Evolutionary conservation across 805 yeast species (phyloP).

Genomic region (Blastobotrys chiropterorum): DNA sequence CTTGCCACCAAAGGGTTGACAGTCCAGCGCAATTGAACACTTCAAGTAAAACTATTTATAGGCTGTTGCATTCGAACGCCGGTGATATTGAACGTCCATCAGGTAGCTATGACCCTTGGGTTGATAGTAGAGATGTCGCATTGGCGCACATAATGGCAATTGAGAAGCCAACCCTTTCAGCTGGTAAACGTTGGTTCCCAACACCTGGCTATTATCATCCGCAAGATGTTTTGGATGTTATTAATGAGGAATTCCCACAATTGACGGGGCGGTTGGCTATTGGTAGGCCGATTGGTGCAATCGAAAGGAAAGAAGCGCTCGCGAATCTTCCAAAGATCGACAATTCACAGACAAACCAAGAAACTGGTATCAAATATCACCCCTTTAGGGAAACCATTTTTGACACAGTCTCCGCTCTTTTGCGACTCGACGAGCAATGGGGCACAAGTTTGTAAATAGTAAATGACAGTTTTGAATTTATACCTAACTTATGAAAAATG

Average conservation of each 20-base stretch:
- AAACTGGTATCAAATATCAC: constrained; percentile 10
- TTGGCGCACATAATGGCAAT: constrained; percentile 50
- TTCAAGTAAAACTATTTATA: constrained; percentile 33
- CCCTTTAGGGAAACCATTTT: constrained; percentile 11
- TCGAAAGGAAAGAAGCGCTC: constrained; percentile 3
- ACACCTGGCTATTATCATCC: constrained; percentile 18
- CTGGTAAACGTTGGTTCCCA: constrained; percentile 25
- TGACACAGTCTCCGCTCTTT: constrained; percentile 8
- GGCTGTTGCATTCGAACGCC: constrained; percentile 23
- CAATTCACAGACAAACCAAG: constrained; percentile 5
- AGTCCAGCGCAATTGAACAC: constrained; percentile 32
- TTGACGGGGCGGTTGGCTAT: not conserved
- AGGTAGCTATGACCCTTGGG: constrained; percentile 20
- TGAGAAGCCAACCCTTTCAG: constrained; percentile 27
- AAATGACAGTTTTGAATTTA: no score
- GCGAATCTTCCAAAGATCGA: constrained; percentile 2
- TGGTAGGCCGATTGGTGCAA: not conserved
- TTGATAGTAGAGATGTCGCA: constrained; percentile 62
- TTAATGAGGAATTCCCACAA: constrained; percentile 14
- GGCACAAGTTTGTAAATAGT: not conserved
- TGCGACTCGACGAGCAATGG: constrained; percentile 4
- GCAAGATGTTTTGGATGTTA: constrained; percentile 11
- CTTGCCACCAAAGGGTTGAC: constrained; percentile 21
- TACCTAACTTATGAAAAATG: no score
- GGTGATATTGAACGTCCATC: constrained; percentile 11